Evolutionary conservation across 257 asterid species (phyloP), one percentile per base, ranked within the genome.

Genomic region (Petunia axillaris): DNA sequence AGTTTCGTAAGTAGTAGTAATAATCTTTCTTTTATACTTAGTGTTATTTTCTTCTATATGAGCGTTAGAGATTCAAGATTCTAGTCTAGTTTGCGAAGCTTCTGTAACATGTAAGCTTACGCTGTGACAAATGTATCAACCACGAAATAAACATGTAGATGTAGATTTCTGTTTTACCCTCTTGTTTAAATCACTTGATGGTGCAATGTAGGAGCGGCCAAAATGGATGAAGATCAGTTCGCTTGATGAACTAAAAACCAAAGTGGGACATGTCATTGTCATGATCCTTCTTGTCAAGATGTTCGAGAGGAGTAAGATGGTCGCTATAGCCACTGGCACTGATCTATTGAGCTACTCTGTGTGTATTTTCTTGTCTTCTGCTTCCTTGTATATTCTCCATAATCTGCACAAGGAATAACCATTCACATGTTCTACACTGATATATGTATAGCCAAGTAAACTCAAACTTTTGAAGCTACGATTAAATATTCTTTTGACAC

Each of bases 261-360:
- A 95, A 85, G 98, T 95, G 0, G 99, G 99, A 54, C 99, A 95
- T 79, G 98, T 95, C 4, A 95, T 95, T 8, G 97, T 95, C 76
- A 95, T 95, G 99, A 95, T 95, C 85, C 98, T 95, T 84, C 91
- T 95, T 53, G 98, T 95, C 39, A 95, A 95, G 88, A 95, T 95
- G 99, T 95, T 95, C 43, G 99, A 95, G 58, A 90, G 99, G 87
- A 95, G 99, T 85, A 95, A 95, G 88, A 93, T 93, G 98, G 99
- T 95, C 60, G 89, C 90, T 1, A 95, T 95, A 81, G 89, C 90
- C 0, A 95, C 99, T 4, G 98, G 99, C 55, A 1, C 89, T 90
- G 99, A 95, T 89, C 87, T 95, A 39, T 77, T 95, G 59, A 89
- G 97, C 87, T 95, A 93, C 86, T 90, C 98, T 0, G 86, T 93